phyloP scores from a whole-genome alignment of 768 basidiomycete species.

The Naematelia encephala region DNA sequence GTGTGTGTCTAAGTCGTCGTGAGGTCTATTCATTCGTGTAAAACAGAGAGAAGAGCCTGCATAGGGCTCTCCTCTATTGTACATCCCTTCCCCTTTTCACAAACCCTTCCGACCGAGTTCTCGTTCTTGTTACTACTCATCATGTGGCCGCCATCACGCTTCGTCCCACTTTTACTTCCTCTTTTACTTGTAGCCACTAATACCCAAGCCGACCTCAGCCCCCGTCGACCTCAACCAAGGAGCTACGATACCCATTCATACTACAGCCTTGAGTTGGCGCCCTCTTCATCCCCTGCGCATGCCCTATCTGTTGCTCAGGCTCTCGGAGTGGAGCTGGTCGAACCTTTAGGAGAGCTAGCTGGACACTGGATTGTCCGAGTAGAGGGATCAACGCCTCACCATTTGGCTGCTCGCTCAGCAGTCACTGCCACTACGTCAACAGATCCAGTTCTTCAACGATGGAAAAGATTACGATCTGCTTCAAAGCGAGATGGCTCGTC shows the following conservation, averaged over 20 bases:
- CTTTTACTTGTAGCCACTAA: slow-evolving; percentile 8
- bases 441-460: slow-evolving; percentile 28
- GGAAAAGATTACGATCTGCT: slow-evolving; percentile 20
- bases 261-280: slow-evolving; percentile 60
- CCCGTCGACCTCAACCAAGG: slow-evolving; percentile 29
- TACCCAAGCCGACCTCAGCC: slow-evolving; percentile 11
- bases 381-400: slow-evolving; percentile 9
- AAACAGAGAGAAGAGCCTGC: not conserved
- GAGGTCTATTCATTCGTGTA: not conserved
- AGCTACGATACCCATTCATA: slow-evolving; percentile 62
- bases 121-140: not conserved
- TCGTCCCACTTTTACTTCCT: slow-evolving; percentile 12
- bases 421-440: slow-evolving; percentile 1
- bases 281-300: slow-evolving; percentile 55
- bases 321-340: slow-evolving; percentile 79
- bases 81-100: not conserved
- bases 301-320: slow-evolving; percentile 60
- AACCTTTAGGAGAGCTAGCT: slow-evolving; percentile 75
- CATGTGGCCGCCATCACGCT: slow-evolving; percentile 7
- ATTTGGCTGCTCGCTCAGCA: slow-evolving; percentile 8
- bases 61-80: not conserved
- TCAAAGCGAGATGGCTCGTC: slow-evolving; percentile 3
- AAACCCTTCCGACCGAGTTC: not conserved
- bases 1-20: not conserved
- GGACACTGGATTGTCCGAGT: slow-evolving; percentile 79